phyloP scores from a whole-genome alignment of 441 rosid species.

The Erodium texanum region DNA sequence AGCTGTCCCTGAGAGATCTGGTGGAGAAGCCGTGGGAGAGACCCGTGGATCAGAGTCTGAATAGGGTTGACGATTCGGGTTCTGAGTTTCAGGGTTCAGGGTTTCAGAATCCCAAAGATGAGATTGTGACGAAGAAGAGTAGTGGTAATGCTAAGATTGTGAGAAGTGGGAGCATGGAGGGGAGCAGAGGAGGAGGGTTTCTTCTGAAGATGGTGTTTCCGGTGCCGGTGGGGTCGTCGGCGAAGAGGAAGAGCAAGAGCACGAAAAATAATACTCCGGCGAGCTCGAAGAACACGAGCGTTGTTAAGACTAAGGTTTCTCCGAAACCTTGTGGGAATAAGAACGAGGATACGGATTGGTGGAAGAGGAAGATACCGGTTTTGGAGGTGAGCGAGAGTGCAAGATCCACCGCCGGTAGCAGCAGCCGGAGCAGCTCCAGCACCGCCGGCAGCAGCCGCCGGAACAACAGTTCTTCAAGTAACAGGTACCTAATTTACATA shows the following conservation, averaged over 20 bases:
- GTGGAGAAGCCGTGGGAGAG: slow-evolving; percentile 36
- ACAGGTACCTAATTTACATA: slow-evolving; percentile 20
- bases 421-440: slow-evolving; percentile 35
- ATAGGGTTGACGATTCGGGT: background rate
- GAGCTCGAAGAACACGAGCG: too few relatives aligned
- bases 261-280: slow-evolving; percentile 18
- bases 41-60: background rate
- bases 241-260: slow-evolving; percentile 17
- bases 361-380: slow-evolving; percentile 38
- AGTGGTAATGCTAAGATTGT: slow-evolving; percentile 16
- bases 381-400: slow-evolving; percentile 32
- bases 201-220: slow-evolving; percentile 68
- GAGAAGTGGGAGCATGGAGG: slow-evolving; percentile 28
- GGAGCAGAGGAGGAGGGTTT: slow-evolving; percentile 40
- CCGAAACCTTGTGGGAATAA: slow-evolving; percentile 31
- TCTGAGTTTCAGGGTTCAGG: slow-evolving; percentile 20
- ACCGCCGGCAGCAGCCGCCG: slow-evolving; percentile 25
- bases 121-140: slow-evolving; percentile 23
- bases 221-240: slow-evolving; percentile 33
- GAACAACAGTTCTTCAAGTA: slow-evolving; percentile 15
- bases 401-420: slow-evolving; percentile 28
- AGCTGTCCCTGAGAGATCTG: slow-evolving; percentile 68
- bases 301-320: slow-evolving; percentile 23
- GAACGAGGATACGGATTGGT: slow-evolving; percentile 55
- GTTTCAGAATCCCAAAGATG: slow-evolving; percentile 2